phyloP scores from a whole-genome alignment of 2,329 filamentous ascomycete species.

The Pseudogymnoascus verrucosus region DNA sequence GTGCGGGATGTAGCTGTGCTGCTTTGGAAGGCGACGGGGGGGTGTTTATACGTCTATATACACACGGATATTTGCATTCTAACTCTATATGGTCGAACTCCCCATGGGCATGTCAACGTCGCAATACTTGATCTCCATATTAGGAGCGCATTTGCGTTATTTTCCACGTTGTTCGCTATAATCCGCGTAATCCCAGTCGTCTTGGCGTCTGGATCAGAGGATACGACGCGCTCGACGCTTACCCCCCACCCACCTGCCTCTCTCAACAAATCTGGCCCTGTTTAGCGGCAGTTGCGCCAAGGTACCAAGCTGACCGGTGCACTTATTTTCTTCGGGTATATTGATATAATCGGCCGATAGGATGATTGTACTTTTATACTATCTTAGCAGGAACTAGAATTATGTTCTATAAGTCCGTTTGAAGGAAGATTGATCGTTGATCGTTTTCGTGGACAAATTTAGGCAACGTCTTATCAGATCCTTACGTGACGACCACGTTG shows the following conservation, averaged over 20 bases:
- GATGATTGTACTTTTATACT: not conserved
- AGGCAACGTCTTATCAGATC: not conserved
- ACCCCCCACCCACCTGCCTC: not conserved
- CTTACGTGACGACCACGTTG: not conserved
- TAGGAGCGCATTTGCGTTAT: not conserved
- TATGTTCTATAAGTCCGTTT: not conserved
- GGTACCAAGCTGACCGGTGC: not conserved
- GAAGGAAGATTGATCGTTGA: not conserved
- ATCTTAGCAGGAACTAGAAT: not conserved
- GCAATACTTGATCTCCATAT: not conserved
- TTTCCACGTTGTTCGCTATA: not conserved
- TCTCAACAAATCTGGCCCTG: not conserved
- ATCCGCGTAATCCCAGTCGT: not conserved
- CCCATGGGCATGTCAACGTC: not conserved
- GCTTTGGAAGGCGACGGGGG: not conserved
- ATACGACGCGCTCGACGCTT: not conserved
- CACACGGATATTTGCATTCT: not conserved
- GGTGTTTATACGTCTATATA: not conserved
- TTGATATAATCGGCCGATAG: not conserved
- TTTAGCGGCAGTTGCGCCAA: not conserved
- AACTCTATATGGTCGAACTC: not conserved
- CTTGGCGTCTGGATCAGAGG: not conserved
- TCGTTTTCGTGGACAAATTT: not conserved
- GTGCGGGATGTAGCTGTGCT: not conserved
- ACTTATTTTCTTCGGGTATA: not conserved